A percentile compares a stretch with the other conserved stretches of the same genome.
Conservation (phyloP, 2,329 filamentous ascomycete species). For the Trichophyton simii region DNA sequence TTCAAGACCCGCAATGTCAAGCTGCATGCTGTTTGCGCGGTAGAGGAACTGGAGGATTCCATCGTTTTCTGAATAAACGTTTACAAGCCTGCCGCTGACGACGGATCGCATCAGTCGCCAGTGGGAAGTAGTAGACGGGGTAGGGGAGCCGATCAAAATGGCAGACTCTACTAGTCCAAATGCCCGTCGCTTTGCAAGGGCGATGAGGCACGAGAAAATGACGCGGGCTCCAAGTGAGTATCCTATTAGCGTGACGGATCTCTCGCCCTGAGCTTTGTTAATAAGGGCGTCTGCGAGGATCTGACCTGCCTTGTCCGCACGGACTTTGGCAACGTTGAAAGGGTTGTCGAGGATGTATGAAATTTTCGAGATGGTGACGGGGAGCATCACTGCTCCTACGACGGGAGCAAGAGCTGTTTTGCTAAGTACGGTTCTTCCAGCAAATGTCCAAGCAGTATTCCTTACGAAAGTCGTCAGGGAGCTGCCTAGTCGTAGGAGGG, state of each 20-base stretch:
- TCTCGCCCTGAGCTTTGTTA: conserved; percentile 68
- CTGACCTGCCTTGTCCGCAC: conserved; percentile 67
- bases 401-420: conserved; percentile 57
- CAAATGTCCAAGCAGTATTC: conserved; percentile 64
- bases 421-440: conserved; percentile 63
- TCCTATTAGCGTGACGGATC: conserved; percentile 66
- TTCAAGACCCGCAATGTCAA: conserved; percentile 74
- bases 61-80: conserved; percentile 79
- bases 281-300: conserved; percentile 73
- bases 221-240: conserved; percentile 72
- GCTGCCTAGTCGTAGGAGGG: conserved; percentile 63
- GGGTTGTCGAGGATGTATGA: conserved; percentile 67
- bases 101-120: conserved; percentile 69
- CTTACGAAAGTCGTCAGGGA: conserved; percentile 66
- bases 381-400: conserved; percentile 54
- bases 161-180: conserved; percentile 78
- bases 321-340: conserved; percentile 61
- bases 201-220: conserved; percentile 69
- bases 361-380: conserved; percentile 52
- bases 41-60: conserved; percentile 81
- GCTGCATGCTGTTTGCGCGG: conserved; percentile 66
- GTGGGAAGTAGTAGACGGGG: conserved; percentile 56
- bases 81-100: conserved; percentile 70
- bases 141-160: conserved; percentile 69
- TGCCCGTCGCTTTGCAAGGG: conserved; percentile 61